Evolutionary conservation across 2,329 filamentous ascomycete species (phyloP).

Genomic region (Fusarium mundagurra): DNA sequence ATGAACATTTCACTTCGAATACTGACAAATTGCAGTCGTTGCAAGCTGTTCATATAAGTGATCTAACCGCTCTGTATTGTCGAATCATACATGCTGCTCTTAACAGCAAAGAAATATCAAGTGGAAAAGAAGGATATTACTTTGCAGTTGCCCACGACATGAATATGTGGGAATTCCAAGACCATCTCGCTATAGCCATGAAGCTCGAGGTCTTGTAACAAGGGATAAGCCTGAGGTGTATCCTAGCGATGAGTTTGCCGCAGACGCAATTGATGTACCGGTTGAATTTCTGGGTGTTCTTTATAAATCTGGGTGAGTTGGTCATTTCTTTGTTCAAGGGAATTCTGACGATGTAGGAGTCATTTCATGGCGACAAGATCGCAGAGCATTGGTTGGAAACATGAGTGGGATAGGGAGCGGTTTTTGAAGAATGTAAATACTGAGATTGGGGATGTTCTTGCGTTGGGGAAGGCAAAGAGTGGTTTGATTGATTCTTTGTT

Average conservation of each 20-base stretch:
- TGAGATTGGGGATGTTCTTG: background rate
- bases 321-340: fast-evolving
- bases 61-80: background rate
- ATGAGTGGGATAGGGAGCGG: background rate
- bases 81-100: background rate
- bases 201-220: background rate
- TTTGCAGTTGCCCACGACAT: background rate
- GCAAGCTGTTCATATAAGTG: background rate
- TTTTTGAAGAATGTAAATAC: background rate
- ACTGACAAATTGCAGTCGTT: background rate
- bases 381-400: background rate
- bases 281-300: background rate
- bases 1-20: fast-evolving
- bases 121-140: background rate
- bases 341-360: background rate
- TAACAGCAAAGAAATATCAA: fast-evolving
- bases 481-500: background rate
- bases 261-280: background rate
- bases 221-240: background rate
- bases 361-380: background rate
- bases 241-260: background rate
- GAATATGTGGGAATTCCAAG: background rate
- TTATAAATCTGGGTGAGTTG: background rate
- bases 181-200: background rate
- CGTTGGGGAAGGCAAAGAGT: background rate